A percentile compares a stretch with the other conserved stretches of the same genome.
These are phyloP conservation scores for Candida pseudofarinosa DNA, from an alignment of 805 yeast species.

Conservation along the genomic window DNA sequence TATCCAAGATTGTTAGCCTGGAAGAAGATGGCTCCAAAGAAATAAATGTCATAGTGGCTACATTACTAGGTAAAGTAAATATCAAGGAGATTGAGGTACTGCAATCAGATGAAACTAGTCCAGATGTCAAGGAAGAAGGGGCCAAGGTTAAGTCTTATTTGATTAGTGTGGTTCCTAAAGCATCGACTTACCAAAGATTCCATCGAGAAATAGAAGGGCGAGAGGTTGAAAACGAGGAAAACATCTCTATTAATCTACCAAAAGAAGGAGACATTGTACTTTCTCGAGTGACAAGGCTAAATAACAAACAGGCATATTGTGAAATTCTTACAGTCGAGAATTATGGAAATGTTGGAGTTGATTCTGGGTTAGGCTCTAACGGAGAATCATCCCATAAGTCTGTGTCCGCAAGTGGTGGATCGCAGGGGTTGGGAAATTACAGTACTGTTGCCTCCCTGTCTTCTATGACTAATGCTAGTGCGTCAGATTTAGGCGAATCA, in stretches of 20 bases:
- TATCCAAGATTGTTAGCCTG: constrained; percentile 38
- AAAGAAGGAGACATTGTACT: constrained; percentile 81
- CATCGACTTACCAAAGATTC: constrained; percentile 22
- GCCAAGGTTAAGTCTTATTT: constrained; percentile 17
- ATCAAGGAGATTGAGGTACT: constrained; percentile 17
- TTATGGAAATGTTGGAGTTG: constrained; percentile 51
- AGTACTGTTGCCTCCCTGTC: constrained; percentile 41
- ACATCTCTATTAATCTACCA: constrained; percentile 55
- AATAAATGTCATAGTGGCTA: constrained; percentile 49
- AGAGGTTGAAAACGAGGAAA: constrained; percentile 3
- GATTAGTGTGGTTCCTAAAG: constrained; percentile 27
- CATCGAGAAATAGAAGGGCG: constrained; percentile 13
- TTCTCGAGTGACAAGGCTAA: constrained; percentile 65
- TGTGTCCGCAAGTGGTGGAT: constrained; percentile 50
- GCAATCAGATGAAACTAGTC: constrained; percentile 6
- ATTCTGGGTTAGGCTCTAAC: constrained; percentile 63
- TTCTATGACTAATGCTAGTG: constrained; percentile 28
- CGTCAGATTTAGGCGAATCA: constrained; percentile 78
- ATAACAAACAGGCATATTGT: constrained; percentile 66
- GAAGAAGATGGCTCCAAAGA: constrained; percentile 22
- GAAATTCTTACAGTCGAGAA: constrained; percentile 70
- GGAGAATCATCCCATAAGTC: constrained; percentile 37
- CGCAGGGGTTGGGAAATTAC: constrained; percentile 37
- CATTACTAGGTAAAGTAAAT: constrained; percentile 58
- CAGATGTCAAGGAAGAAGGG: constrained; percentile 8